Evolutionary conservation across 768 basidiomycete species (phyloP), one percentile per base, ranked within the genome.

Genomic region (Dacryopinax spathularia): DNA sequence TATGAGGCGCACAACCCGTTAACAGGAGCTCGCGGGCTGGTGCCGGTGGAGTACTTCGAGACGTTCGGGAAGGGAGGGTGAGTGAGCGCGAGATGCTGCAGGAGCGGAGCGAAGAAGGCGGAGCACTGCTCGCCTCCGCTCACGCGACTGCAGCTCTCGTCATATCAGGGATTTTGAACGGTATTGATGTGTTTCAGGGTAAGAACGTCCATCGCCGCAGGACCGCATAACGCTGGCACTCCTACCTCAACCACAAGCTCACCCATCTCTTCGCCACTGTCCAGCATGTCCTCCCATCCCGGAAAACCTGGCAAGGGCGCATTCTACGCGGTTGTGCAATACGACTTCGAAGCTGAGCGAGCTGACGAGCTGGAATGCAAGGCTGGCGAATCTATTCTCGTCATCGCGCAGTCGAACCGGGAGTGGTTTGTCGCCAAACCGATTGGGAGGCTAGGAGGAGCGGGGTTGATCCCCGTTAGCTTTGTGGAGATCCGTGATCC

Each of bases 381-480:
- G 70, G 83, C 86, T 0, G 95, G 94, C 34, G 96, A 99, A 70
- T 81, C 90, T 7, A 90, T 99, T 72, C 89, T 94, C 18, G 91
- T 99, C 65, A 96, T 98, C 63, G 96, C 96, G 0, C 96, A 98
- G 74, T 97, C 94, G n/a, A 99, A 98, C 72, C 91, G 92, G 67
- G 96, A 99, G 74, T 99, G 96, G 96, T 98, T 97, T 74, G 96
- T 99, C 59, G 96, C 96, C 29, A 99, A 99, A 75, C 92, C 95
- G 13, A 99, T 99, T 70, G 92, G 93, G 37, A 82, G 84, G 63
- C 82, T 99, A 20, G 95, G 96, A 33, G 87, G 94, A 62, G 96
- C 96, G 0, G 96, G 96, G 60, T 81, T 99, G 64, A 98, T 99
- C 64, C 96, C 96, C 5, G 94, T 92, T 61, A 85, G 95, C 1